A percentile compares a stretch with the other conserved stretches of the same genome.
Evolutionary conservation across 345 rosid genomes (phyloP).

Genomic region (Cochlearia excelsa): DNA sequence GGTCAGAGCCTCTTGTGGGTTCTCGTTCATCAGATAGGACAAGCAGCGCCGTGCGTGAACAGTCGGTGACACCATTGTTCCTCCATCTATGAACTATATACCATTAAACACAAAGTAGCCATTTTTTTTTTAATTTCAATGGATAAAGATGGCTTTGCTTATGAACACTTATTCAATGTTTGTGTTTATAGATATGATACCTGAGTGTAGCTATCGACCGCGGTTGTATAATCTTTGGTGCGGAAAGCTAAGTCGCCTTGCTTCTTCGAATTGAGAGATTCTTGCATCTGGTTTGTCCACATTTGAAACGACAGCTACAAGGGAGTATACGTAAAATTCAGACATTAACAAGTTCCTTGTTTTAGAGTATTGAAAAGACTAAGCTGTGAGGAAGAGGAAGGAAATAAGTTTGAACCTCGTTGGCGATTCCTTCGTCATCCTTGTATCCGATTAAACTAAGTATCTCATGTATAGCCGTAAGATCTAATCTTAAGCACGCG

Average conservation of each 20-base stretch:
- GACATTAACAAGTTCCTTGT: not conserved
- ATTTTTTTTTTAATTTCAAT: not conserved
- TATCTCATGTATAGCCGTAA: slow-evolving; percentile 73
- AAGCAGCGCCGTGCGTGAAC: slow-evolving; percentile 88
- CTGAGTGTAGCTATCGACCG: slow-evolving; percentile 73
- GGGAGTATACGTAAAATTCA: not conserved
- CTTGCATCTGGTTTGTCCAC: slow-evolving; percentile 99
- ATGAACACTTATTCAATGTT: not conserved
- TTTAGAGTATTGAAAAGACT: not conserved
- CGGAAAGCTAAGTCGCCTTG: slow-evolving; percentile 86
- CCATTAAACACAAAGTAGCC: slow-evolving; percentile 12
- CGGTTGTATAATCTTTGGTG: slow-evolving; percentile 69
- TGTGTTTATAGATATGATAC: slow-evolving; percentile 36
- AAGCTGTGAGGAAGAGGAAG: not conserved
- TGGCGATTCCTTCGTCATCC: slow-evolving; percentile 78
- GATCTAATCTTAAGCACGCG: slow-evolving; percentile 75
- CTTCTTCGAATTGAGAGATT: slow-evolving; percentile 84
- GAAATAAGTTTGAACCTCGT: slow-evolving; percentile 51
- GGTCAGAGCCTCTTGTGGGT: slow-evolving; percentile 74
- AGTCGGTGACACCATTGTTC: slow-evolving; percentile 93
- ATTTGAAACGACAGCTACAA: slow-evolving; percentile 89
- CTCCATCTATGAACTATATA: slow-evolving; percentile 82
- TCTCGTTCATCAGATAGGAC: slow-evolving; percentile 67
- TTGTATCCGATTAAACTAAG: slow-evolving; percentile 70
- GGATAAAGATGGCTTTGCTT: too few relatives aligned